Evolutionary conservation across 2,329 filamentous ascomycete species (phyloP), one percentile per base, ranked within the genome.

Genomic region (Colletotrichum gigasporum): DNA sequence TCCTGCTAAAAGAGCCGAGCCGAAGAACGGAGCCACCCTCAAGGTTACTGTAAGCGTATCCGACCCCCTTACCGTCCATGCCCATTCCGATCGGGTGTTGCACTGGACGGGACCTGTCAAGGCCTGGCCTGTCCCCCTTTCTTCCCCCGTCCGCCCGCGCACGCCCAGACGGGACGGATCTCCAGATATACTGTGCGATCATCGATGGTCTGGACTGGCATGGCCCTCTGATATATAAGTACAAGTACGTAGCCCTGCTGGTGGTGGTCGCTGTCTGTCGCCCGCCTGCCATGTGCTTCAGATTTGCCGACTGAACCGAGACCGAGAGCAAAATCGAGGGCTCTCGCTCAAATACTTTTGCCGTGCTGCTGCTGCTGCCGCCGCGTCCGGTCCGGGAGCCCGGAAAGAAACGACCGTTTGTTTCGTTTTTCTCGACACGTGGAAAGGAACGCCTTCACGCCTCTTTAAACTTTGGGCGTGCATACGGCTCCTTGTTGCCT

Each of bases 361-460:
- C 7, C 30, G 12, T 7, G 7, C 7, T 7, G 30, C 6, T 32
- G 7, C 12, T 32, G 12, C 30, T 7, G 30, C 24, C 30, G 50
- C 24, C 50, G 50, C 50, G 11, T 26, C 22, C 30, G 54, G 30
- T 30, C 30, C n/a, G 35, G 44, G 37, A 22, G 39, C 47, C n/a
- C 47, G 39, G 47, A 10, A 22, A 39, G 34, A 37, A 50, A 48
- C 26, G 56, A 24, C 62, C 42, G 56, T 55, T 50, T 53, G 50
- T 55, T 64, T 54, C 41, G 34, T 55, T 60, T 41, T 22, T 18
- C n/a, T 51, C 62, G 26, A 64, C 48, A 64, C 50, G 48, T 55
- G 62, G 56, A 62, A 61, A 30, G 28, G 30, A 42, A 60, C 28
- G 48, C 37, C 50, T 55, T 20, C 20, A 47, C 16, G 18, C 28